phyloP scores from a whole-genome alignment of 1,284 basidiomycete genomes.

The Irpex sp. region DNA sequence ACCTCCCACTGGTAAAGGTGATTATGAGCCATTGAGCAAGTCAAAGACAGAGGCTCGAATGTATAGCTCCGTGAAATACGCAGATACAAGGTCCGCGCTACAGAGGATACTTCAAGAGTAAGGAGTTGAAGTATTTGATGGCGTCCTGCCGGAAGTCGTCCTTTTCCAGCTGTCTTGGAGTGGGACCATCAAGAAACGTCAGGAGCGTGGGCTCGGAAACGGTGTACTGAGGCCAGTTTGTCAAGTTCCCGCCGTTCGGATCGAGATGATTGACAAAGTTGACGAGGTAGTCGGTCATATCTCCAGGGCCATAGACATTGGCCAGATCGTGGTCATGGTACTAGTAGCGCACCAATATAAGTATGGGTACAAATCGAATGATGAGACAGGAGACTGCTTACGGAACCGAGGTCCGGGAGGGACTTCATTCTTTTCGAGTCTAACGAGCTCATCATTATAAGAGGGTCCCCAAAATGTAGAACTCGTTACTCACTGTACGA shows the following conservation, averaged over 20 bases:
- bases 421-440: conserved; percentile 44
- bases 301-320: conserved; percentile 20
- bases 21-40: background rate
- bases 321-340: conserved; percentile 20
- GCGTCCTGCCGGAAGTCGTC: conserved; percentile 30
- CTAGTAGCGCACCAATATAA: conserved; percentile 14
- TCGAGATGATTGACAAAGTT: conserved; percentile 24
- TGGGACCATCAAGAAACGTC: conserved; percentile 21
- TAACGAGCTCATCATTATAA: background rate
- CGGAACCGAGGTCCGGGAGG: conserved; percentile 41
- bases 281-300: conserved; percentile 22
- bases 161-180: conserved; percentile 22
- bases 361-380: background rate
- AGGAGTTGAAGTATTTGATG: conserved; percentile 36
- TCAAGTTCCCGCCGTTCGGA: conserved; percentile 20
- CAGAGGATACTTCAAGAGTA: background rate
- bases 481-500: conserved; percentile 35
- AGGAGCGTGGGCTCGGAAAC: conserved; percentile 17
- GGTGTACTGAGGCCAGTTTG: conserved; percentile 20
- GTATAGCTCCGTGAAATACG: background rate
- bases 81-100: background rate
- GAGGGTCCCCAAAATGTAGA: background rate
- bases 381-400: conserved; percentile 21
- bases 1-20: background rate
- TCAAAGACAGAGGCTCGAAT: background rate